A percentile compares a stretch with the other conserved stretches of the same genome.
These are phyloP conservation scores for Trichosanthes truncata DNA, from an alignment of 306 rosid genomes.

Conservation along the genomic window DNA sequence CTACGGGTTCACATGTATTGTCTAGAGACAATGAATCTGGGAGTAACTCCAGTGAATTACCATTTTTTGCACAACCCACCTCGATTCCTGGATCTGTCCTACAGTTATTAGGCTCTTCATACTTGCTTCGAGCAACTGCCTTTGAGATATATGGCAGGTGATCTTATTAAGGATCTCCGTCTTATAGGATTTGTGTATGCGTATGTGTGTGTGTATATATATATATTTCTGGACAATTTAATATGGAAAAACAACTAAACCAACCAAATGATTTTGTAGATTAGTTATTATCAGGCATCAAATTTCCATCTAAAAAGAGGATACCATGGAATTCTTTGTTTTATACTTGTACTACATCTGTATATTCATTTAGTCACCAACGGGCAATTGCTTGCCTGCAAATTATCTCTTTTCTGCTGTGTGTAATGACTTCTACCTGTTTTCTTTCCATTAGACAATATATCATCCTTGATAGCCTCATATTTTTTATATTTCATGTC, in stretches of 20 bases:
- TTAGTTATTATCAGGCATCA: background rate
- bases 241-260: background rate
- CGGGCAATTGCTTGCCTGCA: background rate
- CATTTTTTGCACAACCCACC: slow-evolving; percentile 70
- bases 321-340: background rate
- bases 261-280: background rate
- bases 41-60: slow-evolving; percentile 42
- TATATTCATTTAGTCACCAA: background rate
- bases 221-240: background rate
- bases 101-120: slow-evolving; percentile 82
- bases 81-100: slow-evolving; percentile 88
- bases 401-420: background rate
- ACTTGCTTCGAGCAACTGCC: slow-evolving; percentile 74
- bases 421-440: background rate
- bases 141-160: slow-evolving; percentile 96
- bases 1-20: slow-evolving; percentile 55
- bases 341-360: background rate
- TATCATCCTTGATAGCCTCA: background rate
- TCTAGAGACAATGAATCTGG: slow-evolving; percentile 55
- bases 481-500: background rate
- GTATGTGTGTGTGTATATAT: too few species aligned
- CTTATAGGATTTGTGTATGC: background rate
- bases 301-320: background rate
- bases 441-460: background rate
- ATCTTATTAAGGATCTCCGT: slow-evolving; percentile 5